phyloP scores from a whole-genome alignment of 2,329 filamentous ascomycete genomes.

The Helminthosporium solani region DNA sequence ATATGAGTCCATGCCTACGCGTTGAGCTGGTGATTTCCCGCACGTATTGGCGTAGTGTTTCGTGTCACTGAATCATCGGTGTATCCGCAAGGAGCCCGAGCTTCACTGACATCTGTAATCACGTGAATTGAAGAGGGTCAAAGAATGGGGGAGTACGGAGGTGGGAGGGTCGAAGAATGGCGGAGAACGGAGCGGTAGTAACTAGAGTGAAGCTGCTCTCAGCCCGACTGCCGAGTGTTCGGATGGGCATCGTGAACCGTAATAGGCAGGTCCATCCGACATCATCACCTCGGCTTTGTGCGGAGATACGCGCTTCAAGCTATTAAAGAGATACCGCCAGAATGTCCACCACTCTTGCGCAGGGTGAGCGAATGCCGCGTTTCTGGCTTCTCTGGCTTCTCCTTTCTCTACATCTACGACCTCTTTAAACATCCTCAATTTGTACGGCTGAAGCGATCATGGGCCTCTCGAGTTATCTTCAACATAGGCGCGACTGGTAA shows the following conservation, averaged over 20 bases:
- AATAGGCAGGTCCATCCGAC: constrained; percentile 20
- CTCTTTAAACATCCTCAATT: neutral
- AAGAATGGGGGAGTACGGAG: neutral
- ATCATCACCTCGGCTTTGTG: constrained; percentile 12
- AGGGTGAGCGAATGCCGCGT: neutral
- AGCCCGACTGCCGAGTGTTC: neutral
- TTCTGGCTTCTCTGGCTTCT: neutral
- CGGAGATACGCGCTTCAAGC: constrained; percentile 9
- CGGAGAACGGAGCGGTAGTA: neutral
- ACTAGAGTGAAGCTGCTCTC: too few relatives aligned
- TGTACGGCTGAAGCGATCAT: constrained; percentile 46
- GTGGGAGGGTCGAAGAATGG: neutral
- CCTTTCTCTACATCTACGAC: constrained; percentile 1
- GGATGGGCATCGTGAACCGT: neutral
- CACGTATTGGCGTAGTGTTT: constrained; percentile 2
- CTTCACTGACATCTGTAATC: too few relatives aligned
- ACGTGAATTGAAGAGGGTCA: neutral
- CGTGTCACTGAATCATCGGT: constrained; percentile 3
- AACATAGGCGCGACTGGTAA: constrained; percentile 72
- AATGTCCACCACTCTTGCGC: constrained; percentile 1
- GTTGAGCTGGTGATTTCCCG: constrained; percentile 7
- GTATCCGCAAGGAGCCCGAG: too few relatives aligned
- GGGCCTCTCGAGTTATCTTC: constrained; percentile 65
- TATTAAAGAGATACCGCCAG: constrained; percentile 4
- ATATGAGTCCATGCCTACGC: constrained; percentile 20